phyloP scores from a whole-genome alignment of 2,329 filamentous ascomycete genomes.

The Podosphaera fusca region DNA sequence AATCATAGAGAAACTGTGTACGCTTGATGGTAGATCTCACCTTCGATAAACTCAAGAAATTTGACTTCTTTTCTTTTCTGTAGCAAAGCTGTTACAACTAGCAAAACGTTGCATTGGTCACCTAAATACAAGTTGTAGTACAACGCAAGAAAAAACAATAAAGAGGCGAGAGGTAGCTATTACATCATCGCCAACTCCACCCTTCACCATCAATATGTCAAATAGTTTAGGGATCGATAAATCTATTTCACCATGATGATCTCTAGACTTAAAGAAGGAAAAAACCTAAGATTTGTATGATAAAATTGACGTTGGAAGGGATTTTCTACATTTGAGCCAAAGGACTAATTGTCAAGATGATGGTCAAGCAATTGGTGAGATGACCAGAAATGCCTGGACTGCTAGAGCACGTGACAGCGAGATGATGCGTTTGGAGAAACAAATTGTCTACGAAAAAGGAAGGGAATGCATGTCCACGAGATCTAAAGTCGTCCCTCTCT shows the following conservation, averaged over 20 bases:
- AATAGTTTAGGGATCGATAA: background rate
- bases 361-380: background rate
- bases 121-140: background rate
- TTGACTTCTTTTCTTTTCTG: background rate
- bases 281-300: background rate
- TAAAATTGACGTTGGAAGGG: background rate
- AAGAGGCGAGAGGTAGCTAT: background rate
- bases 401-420: no score
- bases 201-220: background rate
- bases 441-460: no score
- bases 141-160: background rate
- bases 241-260: background rate
- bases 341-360: background rate
- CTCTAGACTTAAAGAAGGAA: background rate
- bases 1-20: background rate
- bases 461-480: no score
- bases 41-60: background rate
- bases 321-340: background rate
- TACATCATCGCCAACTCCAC: background rate
- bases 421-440: no score
- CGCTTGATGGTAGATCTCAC: background rate
- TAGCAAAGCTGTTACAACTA: no score
- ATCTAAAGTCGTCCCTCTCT: no score
- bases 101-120: background rate
- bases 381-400: no score